phyloP scores from a whole-genome alignment of 805 yeast genomes.

The Candida quercuum region DNA sequence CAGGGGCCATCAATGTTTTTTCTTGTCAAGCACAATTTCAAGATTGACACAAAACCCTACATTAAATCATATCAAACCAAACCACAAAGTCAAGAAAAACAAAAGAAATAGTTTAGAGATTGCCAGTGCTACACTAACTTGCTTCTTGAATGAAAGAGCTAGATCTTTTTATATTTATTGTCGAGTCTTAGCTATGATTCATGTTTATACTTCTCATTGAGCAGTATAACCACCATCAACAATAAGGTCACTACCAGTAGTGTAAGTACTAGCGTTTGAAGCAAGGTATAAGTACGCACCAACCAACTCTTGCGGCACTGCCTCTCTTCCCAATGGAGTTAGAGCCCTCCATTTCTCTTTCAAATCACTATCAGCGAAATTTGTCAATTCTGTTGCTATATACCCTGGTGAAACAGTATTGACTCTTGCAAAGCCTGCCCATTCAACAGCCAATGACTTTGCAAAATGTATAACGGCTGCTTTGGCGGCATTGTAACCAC shows the following conservation, averaged over 20 bases:
- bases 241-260: slow-evolving; percentile 71
- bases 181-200: too few species aligned
- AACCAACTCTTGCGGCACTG: slow-evolving; percentile 62
- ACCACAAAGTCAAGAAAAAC: background rate
- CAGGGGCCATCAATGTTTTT: too few species aligned
- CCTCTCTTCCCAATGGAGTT: slow-evolving; percentile 73
- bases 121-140: too few species aligned
- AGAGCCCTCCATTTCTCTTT: slow-evolving; percentile 42
- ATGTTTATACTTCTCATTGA: too few species aligned
- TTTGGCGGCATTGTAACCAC: slow-evolving; percentile 83
- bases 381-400: slow-evolving; percentile 65
- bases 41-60: background rate
- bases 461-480: slow-evolving; percentile 78
- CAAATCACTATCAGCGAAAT: slow-evolving; percentile 39
- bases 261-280: slow-evolving; percentile 72
- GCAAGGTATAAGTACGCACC: slow-evolving; percentile 82
- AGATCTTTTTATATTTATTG: too few species aligned
- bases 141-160: too few species aligned
- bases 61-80: too few species aligned
- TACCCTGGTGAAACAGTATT: slow-evolving; percentile 86
- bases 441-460: slow-evolving; percentile 78
- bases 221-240: slow-evolving; percentile 75
- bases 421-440: slow-evolving; percentile 81
- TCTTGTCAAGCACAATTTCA: background rate
- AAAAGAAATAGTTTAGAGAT: background rate